Evolutionary conservation across 2,329 filamentous ascomycete genomes (phyloP), one percentile per base, ranked within the genome.

Genomic region (Fonsecaea pugnacius): DNA sequence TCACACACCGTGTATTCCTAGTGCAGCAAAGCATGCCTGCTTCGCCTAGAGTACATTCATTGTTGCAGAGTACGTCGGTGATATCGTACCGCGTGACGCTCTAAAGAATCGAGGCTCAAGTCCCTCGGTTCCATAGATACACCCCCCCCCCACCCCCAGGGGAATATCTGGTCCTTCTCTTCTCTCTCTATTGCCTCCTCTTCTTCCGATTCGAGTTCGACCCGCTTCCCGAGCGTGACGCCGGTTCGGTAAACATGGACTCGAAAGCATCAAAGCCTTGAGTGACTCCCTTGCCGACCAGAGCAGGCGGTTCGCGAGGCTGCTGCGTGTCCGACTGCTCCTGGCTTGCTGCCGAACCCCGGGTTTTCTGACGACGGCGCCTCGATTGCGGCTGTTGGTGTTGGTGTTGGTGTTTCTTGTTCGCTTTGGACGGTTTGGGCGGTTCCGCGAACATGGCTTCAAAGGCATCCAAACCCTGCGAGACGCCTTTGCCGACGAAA

Each of bases 201-300:
- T 18, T 60, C 14, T 32, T 40, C 30, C 30, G 32, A 32, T 18
- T 32, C 57, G 57, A 38, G 16, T 3, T 21, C 24, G 21, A 24
- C 48, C 48, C 48, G 21, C 50, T 24, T n/a, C 50, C 50, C 6
- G 27, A 32, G 14, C 50, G n/a, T 3, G 50, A 32, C 12, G n/a
- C 27, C 12, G 57, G 46, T 21, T 60, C 46, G 9, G 46, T 10
- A 33, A 65, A 58, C 66, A 68, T 68, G 6, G 63, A 52, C 14
- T 64, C 61, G 12, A 68, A 62, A 10, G 66, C 66, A 21, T 68
- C 66, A 21, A 64, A 46, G 48, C 66, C 66, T 18, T 56, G 57
- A 32, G 61, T 51, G 21, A 68, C 66, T 2, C 66, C 66, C 18
- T 68, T 68, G 30, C 63, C 61, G n/a, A 50, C 32, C 7, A 51